Evolutionary conservation across 2,329 filamentous ascomycete species (phyloP), one percentile per base, ranked within the genome.

Genomic region (Balansia obtecta): DNA sequence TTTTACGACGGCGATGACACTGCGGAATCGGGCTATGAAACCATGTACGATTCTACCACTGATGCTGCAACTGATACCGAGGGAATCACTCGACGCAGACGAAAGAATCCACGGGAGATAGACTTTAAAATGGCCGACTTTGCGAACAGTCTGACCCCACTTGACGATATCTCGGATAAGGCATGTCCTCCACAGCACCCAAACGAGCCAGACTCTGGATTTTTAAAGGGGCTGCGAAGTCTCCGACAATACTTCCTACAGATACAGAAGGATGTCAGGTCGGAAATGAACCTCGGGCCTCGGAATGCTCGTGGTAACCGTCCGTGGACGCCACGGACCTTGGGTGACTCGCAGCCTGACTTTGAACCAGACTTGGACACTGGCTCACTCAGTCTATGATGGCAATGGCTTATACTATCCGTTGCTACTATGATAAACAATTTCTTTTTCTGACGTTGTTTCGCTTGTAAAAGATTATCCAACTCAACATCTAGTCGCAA

Each of bases 61-160:
- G 78, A 82, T 56, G 71, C 72, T 32, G 72, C 73, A 3, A 81
- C 78, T 0, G 78, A 81, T 55, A 74, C 74, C 1, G 78, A 82
- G 57, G 77, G 81, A 49, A 60, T 61, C n/a, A 60, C 64, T 47
- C 76, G 64, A 61, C 70, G 55, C 63, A 71, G 55, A 58, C 71
- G 67, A 60, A 75, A 63, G 61, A 78, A 72, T 54, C 72, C 71
- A 53, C 71, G 73, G 45, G 76, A 83, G 56, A 90, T 95, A 62
- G 87, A 95, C 65, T 83, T 98, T 69, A 96, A 96, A 68, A 94
- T 98, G 65, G 91, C 95, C 51, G 93, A 98, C 67, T 98, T 98
- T 70, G 93, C 93, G 55, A 98, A 98, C 65, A 96, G 91, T 61
- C 83, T 97, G 37, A 97, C 90, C 1, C 86, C 88, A 4, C 85